Evolutionary conservation across 129 eudicot genomes (phyloP).

Genomic region (Artemisia tridentata): DNA sequence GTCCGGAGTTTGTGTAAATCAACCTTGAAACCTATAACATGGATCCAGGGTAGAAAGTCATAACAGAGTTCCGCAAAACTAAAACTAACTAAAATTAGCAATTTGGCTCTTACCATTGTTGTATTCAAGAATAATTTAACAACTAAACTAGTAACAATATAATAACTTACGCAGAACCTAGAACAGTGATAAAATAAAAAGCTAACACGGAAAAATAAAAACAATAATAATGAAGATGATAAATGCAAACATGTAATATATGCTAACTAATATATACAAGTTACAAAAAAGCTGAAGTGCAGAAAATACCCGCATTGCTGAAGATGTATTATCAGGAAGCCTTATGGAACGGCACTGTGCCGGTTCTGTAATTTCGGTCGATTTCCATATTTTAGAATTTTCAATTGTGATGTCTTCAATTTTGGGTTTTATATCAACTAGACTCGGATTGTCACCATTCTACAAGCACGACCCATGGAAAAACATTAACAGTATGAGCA

Average conservation of each 20-base stretch:
- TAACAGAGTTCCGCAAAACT: background rate
- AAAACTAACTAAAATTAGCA: background rate
- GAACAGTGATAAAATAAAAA: too few species aligned
- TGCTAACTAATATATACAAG: background rate
- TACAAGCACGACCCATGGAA: constrained; percentile 32
- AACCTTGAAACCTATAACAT: constrained; percentile 60
- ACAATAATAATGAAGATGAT: constrained; percentile 1
- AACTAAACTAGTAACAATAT: background rate
- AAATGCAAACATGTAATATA: constrained; percentile 2
- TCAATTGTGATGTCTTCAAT: constrained; percentile 60
- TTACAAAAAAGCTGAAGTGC: background rate
- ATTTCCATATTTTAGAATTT: constrained; percentile 64
- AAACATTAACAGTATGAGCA: constrained; percentile 4
- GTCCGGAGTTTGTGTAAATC: constrained; percentile 74
- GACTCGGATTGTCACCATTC: constrained; percentile 64
- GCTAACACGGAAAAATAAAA: background rate
- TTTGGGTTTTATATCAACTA: constrained; percentile 63
- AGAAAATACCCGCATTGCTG: constrained; percentile 31
- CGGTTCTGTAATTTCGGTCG: constrained; percentile 62
- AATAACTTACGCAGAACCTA: too few species aligned
- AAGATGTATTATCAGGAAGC: constrained; percentile 65
- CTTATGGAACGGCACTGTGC: constrained; percentile 71
- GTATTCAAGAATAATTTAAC: background rate
- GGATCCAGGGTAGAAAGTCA: background rate
- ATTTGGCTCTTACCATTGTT: background rate